Evolutionary conservation across 2,329 filamentous ascomycete species (phyloP).

Genomic region (Pestalotiopsis sp.): DNA sequence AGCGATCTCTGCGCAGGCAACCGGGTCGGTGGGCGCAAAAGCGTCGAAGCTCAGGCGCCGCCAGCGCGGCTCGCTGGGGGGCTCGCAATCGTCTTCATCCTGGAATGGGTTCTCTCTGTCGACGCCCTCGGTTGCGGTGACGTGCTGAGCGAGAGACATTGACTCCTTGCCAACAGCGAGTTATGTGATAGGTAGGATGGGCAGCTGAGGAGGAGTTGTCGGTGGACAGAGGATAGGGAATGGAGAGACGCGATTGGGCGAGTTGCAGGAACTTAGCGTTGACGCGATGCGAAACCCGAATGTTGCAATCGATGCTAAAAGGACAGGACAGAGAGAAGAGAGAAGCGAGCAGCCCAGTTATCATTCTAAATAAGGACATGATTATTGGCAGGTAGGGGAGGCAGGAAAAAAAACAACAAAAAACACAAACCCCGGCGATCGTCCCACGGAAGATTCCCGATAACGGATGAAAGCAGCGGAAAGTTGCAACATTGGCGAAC

Average conservation of each 20-base stretch:
- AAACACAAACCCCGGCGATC: not conserved
- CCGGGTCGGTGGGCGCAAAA: slow-evolving; percentile 26
- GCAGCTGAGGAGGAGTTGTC: not conserved
- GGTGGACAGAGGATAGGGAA: not conserved
- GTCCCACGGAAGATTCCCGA: slow-evolving; percentile 3
- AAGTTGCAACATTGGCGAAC: not conserved
- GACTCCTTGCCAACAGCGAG: slow-evolving; percentile 3
- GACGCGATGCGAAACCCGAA: slow-evolving; percentile 11
- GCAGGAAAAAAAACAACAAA: not conserved
- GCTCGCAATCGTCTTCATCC: slow-evolving; percentile 14
- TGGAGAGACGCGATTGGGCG: slow-evolving; percentile 7
- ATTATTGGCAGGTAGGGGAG: not conserved
- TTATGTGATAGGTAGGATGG: not conserved
- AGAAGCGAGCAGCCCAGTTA: not conserved
- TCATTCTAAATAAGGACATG: not conserved
- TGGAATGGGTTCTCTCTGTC: slow-evolving; percentile 36
- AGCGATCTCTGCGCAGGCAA: slow-evolving; percentile 28
- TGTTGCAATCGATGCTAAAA: slow-evolving; percentile 9
- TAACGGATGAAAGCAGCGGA: not conserved
- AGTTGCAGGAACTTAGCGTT: slow-evolving; percentile 8
- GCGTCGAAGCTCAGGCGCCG: slow-evolving; percentile 33
- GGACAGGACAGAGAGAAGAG: not conserved
- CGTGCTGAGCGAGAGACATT: slow-evolving; percentile 47
- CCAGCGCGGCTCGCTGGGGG: slow-evolving; percentile 25
- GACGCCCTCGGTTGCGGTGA: slow-evolving; percentile 43